Percentiles rank a stretch among this genome's conserved stretches.
Evolutionary conservation across 2,329 filamentous ascomycete species (phyloP).

Genomic region (Microdochium nivale): DNA sequence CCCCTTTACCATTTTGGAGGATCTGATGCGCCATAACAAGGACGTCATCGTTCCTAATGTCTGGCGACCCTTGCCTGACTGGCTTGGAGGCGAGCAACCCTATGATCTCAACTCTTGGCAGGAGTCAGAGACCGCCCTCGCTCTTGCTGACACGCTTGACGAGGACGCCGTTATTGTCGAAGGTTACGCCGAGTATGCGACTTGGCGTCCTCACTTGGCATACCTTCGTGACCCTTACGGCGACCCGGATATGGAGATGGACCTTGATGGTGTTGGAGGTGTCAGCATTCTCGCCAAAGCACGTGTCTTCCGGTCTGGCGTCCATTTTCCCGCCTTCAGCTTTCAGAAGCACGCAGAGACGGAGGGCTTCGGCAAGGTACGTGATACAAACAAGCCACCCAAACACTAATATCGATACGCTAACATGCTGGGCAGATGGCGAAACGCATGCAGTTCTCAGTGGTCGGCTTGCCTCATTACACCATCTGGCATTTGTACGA

Average conservation of each 20-base stretch:
- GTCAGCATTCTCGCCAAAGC: constrained; percentile 97
- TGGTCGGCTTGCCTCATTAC: constrained; percentile 93
- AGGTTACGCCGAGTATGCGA: constrained; percentile 97
- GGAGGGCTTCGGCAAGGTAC: constrained; percentile 95
- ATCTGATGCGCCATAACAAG: constrained; percentile 98
- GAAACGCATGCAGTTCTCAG: constrained; percentile 89
- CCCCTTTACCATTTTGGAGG: constrained; percentile 91
- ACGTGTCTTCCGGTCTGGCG: constrained; percentile 85
- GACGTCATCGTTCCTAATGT: constrained; percentile 98
- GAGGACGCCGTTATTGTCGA: constrained; percentile 99
- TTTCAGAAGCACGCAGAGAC: constrained; percentile 99
- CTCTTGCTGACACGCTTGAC: constrained; percentile 87
- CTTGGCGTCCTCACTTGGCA: constrained; percentile 93
- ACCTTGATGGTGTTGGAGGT: constrained; percentile 94
- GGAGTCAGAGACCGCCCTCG: constrained; percentile 92
- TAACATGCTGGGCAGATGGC: constrained; percentile 63
- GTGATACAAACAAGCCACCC: constrained; percentile 11
- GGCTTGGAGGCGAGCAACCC: constrained; percentile 95
- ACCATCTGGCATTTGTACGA: constrained; percentile 99
- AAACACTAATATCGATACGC: constrained; percentile 4
- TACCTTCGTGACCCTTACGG: constrained; percentile 95
- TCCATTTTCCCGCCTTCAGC: constrained; percentile 96
- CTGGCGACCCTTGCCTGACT: constrained; percentile 96
- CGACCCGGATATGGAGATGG: constrained; percentile 99
- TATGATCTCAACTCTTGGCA: constrained; percentile 99